Percentiles rank a stretch among this genome's conserved stretches.
Conservation (phyloP, 768 basidiomycete species). For the Lactarius sp. region DNA sequence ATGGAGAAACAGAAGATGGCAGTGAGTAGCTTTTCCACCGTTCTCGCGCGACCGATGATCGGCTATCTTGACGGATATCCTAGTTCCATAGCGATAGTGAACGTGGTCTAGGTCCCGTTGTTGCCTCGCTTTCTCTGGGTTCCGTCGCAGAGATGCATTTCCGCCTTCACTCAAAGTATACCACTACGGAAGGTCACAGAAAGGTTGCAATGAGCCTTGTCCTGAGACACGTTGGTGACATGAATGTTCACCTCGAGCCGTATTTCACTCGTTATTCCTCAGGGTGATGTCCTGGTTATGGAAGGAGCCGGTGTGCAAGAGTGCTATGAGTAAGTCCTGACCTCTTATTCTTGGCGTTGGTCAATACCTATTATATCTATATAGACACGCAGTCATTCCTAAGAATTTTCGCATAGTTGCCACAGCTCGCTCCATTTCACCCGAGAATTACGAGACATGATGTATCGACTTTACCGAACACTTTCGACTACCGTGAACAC, state of each 20-base stretch:
- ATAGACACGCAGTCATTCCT: conserved; percentile 70
- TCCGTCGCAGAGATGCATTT: conserved; percentile 80
- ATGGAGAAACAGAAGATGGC: conserved; percentile 86
- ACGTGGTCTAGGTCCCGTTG: conserved; percentile 61
- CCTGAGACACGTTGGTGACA: conserved; percentile 55
- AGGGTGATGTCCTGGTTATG: conserved; percentile 81
- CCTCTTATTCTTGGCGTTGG: neutral
- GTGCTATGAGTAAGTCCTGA: conserved; percentile 56
- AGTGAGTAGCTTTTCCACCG: conserved; percentile 38
- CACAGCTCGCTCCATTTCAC: conserved; percentile 63
- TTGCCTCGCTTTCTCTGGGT: conserved; percentile 74
- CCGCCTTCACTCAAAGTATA: conserved; percentile 42
- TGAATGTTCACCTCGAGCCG: neutral
- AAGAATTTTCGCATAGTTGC: conserved; percentile 75
- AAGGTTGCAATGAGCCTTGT: conserved; percentile 48
- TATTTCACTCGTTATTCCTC: conserved; percentile 16
- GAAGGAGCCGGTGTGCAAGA: conserved; percentile 63
- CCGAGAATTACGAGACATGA: conserved; percentile 25
- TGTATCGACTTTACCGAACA: neutral
- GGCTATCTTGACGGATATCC: neutral
- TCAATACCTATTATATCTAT: conserved; percentile 5
- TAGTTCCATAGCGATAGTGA: conserved; percentile 82
- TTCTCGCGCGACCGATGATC: neutral
- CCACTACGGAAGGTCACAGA: conserved; percentile 27
- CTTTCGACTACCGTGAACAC: neutral